Base-by-base conservation (phyloP, 2,329 filamentous ascomycete species). In the Trichoderma sp. region DNA sequence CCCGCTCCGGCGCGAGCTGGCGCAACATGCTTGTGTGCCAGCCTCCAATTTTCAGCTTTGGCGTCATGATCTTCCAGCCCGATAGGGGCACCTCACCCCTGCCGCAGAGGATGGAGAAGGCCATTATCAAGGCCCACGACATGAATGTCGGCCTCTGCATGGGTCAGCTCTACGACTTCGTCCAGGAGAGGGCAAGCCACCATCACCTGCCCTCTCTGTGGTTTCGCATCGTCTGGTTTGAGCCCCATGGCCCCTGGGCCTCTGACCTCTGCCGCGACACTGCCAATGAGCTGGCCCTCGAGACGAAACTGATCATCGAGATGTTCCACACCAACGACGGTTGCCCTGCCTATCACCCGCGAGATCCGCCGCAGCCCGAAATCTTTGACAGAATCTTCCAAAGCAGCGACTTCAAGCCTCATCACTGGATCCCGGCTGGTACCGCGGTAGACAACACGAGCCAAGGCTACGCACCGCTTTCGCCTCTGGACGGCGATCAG, bases 161-260 rank as follows among this genome's bases (percentile, higher is more conserved):
- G 48, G 58, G 48, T 3, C 58, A 61, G n/a, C 58, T 61, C 21
- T 61, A 61, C n/a, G 58, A 52, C 12, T 52, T 61, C 10, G 47
- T 61, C 10, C 58, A 61, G 7, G 34, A 61, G 7, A 52, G n/a
- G n/a, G 58, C 39, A 1, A 10, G 34, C 47, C 43, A 61, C n/a
- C 47, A 61, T 9, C 58, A 34, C 12, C 48, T 50, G 10, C 19
- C 51, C 24, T 52, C 58, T 19, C 14, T 61, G 34, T 52, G 58
- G 58, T 51, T 52, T 28, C 48, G 58, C 6, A 6, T 61, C 14
- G 2, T 26, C n/a, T 61, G 58, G 58, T 52, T 61, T 14, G 47
- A 61, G 24, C 17, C 58, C 1, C 47, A 44, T 2, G 58, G 24
- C 7, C 48, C 58, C 14, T 61, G 30, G n/a, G 9, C 24, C 14